These are phyloP conservation scores for Claviceps lovelessii DNA, from an alignment of 2,329 filamentous ascomycete species.

Conservation along the genomic window DNA sequence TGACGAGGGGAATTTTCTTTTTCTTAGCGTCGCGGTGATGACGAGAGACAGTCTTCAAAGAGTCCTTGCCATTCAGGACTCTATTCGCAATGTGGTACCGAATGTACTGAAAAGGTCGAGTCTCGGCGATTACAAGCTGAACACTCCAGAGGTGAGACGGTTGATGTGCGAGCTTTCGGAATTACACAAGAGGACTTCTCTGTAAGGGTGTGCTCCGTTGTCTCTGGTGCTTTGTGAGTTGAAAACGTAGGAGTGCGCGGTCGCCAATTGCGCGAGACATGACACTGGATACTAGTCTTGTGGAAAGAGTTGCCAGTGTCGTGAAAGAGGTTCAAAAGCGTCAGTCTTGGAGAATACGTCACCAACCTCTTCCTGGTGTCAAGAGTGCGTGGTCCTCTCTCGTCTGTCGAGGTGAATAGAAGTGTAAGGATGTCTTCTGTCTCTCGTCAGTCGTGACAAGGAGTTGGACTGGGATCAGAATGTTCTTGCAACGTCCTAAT, in stretches of 20 bases:
- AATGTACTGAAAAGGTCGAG: slow-evolving; percentile 3
- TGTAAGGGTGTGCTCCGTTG: slow-evolving; percentile 3
- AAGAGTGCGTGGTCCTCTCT: neutral
- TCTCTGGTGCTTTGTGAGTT: neutral
- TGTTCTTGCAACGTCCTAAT: neutral
- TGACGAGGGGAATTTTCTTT: neutral
- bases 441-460: neutral
- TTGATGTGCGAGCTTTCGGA: neutral
- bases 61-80: neutral
- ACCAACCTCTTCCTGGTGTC: neutral
- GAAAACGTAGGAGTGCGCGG: neutral
- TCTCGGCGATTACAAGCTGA: slow-evolving; percentile 8
- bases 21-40: neutral
- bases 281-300: neutral
- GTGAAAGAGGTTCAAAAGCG: neutral
- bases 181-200: slow-evolving; percentile 1
- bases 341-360: neutral
- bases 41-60: neutral
- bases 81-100: neutral
- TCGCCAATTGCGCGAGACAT: neutral
- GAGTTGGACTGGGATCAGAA: neutral
- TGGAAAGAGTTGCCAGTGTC: neutral
- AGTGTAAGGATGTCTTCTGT: neutral
- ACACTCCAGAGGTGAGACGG: neutral
- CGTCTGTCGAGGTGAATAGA: neutral